Conservation (phyloP, 495 filamentous ascomycete species). For the Tuber umbilicatum region DNA sequence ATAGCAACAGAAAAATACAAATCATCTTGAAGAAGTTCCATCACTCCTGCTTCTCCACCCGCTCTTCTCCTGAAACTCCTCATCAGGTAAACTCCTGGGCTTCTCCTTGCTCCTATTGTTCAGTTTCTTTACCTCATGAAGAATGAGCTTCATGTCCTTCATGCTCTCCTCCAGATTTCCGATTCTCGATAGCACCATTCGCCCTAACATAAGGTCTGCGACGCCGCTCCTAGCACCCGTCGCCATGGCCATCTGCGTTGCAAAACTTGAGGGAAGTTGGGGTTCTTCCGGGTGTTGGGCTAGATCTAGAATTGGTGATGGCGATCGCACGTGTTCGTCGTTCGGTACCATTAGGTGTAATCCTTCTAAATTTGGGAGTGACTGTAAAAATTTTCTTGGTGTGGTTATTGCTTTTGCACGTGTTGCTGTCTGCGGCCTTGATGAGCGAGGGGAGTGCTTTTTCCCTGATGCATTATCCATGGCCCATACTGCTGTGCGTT, state of each 20-base stretch:
- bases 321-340: slow-evolving; percentile 37
- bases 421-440: slow-evolving; percentile 43
- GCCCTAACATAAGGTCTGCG: slow-evolving; percentile 61
- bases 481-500: slow-evolving; percentile 47
- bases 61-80: background rate
- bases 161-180: slow-evolving; percentile 73
- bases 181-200: slow-evolving; percentile 85
- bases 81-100: background rate
- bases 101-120: slow-evolving; percentile 38
- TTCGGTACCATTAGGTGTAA: slow-evolving; percentile 43
- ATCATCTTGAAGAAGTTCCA: no score
- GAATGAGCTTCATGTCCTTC: slow-evolving; percentile 64
- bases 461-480: slow-evolving; percentile 47
- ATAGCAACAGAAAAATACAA: no score
- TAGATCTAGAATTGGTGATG: slow-evolving; percentile 18
- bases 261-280: slow-evolving; percentile 65
- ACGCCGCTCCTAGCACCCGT: slow-evolving; percentile 53
- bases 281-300: slow-evolving; percentile 44
- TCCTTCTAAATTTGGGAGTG: slow-evolving; percentile 50
- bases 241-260: slow-evolving; percentile 69
- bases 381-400: slow-evolving; percentile 50
- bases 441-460: slow-evolving; percentile 44
- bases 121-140: slow-evolving; percentile 72
- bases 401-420: slow-evolving; percentile 53
- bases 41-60: no score